Evolutionary conservation across 129 eudicot species (phyloP).

Genomic region (Helichrysum umbraculigerum): DNA sequence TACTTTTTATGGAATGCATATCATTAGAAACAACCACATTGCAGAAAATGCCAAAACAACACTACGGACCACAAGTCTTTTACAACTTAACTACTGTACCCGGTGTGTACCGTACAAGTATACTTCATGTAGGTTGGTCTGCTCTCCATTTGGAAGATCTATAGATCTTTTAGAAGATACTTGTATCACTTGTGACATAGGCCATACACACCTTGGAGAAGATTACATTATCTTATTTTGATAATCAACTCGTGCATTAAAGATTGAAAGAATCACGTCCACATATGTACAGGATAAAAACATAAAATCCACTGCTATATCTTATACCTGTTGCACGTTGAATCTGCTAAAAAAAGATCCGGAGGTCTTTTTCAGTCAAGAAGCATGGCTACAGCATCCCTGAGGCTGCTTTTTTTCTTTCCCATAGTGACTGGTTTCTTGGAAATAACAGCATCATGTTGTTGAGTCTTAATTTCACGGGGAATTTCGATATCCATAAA

Average conservation of each 20-base stretch:
- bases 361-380: slow-evolving; percentile 37
- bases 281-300: slow-evolving; percentile 13
- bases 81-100: too few species aligned
- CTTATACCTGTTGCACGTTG: neutral
- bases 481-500: slow-evolving; percentile 29
- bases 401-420: slow-evolving; percentile 68
- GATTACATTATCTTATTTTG: too few species aligned
- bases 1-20: neutral
- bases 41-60: too few species aligned
- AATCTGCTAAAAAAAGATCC: neutral
- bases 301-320: slow-evolving; percentile 2
- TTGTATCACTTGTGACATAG: too few species aligned
- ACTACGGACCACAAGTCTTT: too few species aligned
- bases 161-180: too few species aligned
- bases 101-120: too few species aligned
- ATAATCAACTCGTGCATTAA: neutral
- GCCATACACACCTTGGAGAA: too few species aligned
- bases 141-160: too few species aligned
- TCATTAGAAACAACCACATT: neutral
- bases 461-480: slow-evolving; percentile 32
- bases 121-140: too few species aligned
- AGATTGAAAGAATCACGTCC: neutral
- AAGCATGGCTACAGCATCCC: slow-evolving; percentile 65
- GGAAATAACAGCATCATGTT: slow-evolving; percentile 24
- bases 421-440: slow-evolving; percentile 32